phyloP scores from a whole-genome alignment of 140 eudicot species.

The Stevia rebaudiana region DNA sequence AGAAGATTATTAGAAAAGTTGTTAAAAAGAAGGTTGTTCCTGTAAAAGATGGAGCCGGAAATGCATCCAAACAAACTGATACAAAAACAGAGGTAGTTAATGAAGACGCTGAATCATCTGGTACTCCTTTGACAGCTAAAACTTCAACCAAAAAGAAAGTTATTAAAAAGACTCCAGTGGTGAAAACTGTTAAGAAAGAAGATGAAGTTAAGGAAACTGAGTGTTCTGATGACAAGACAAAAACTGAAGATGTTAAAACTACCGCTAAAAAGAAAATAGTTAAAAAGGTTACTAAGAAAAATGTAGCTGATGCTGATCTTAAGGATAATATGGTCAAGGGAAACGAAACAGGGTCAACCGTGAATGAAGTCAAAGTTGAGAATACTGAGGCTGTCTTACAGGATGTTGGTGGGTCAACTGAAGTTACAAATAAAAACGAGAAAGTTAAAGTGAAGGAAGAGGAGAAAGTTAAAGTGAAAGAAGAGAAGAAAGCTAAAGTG shows the following conservation, averaged over 20 bases:
- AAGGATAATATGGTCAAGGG: slow-evolving; percentile 24
- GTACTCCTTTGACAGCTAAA: slow-evolving; percentile 34
- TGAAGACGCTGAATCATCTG: slow-evolving; percentile 40
- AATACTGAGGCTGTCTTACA: slow-evolving; percentile 24
- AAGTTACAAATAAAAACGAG: slow-evolving; percentile 28
- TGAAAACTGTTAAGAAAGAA: slow-evolving; percentile 32
- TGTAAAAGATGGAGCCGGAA: slow-evolving; percentile 32
- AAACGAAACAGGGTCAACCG: slow-evolving; percentile 20
- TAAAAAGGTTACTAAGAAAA: slow-evolving; percentile 57
- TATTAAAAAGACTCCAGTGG: slow-evolving; percentile 38
- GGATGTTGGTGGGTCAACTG: slow-evolving; percentile 26
- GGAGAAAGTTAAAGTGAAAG: slow-evolving; percentile 30
- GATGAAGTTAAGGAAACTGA: slow-evolving; percentile 42
- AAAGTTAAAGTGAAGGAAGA: slow-evolving; percentile 35
- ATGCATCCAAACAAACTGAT: slow-evolving; percentile 26
- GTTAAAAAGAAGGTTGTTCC: slow-evolving; percentile 54
- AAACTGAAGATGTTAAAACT: slow-evolving; percentile 37
- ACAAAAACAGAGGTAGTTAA: slow-evolving; percentile 30
- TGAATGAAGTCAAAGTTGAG: slow-evolving; percentile 30
- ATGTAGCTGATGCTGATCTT: slow-evolving; percentile 30
- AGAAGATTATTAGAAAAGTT: slow-evolving; percentile 63
- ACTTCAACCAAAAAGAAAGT: slow-evolving; percentile 46
- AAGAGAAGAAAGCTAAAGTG: slow-evolving; percentile 36
- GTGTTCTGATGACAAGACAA: slow-evolving; percentile 37
- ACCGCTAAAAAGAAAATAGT: slow-evolving; percentile 60